Conservation (phyloP, 352 stramenopile genomes). For the Phytophthora pinifolia region DNA sequence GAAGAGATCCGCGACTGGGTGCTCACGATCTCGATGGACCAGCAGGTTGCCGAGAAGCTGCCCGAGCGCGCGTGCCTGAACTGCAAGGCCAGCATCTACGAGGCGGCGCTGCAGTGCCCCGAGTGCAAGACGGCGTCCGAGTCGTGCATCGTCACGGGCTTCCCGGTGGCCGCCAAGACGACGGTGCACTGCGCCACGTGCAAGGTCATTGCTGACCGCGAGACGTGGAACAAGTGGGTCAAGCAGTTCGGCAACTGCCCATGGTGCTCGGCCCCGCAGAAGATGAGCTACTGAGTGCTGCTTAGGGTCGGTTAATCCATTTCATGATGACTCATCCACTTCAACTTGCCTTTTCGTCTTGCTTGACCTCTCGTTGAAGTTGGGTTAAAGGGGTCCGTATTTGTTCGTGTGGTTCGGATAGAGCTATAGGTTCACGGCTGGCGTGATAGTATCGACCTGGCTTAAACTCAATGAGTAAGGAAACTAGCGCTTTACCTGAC, state of each 20-base stretch:
- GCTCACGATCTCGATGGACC: conserved; percentile 94
- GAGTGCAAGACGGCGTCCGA: conserved; percentile 79
- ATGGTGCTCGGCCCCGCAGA: conserved; percentile 81
- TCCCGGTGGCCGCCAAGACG: conserved; percentile 84
- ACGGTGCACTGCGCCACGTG: conserved; percentile 89
- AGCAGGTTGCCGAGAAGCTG: conserved; percentile 92
- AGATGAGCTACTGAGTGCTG: conserved; percentile 73
- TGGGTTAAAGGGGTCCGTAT: too few relatives aligned
- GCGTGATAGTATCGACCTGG: conserved; percentile 16
- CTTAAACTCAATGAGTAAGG: conserved; percentile 94
- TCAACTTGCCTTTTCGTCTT: too few relatives aligned
- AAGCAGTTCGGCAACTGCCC: conserved; percentile 84
- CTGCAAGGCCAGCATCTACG: conserved; percentile 89
- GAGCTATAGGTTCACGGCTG: background rate
- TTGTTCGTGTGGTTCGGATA: conserved; percentile 12
- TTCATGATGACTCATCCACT: conserved; percentile 16
- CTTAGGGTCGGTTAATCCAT: background rate
- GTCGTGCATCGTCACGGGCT: conserved; percentile 92
- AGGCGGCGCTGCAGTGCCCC: conserved; percentile 71
- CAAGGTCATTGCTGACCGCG: conserved; percentile 82
- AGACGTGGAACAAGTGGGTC: conserved; percentile 91
- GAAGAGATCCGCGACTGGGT: conserved; percentile 96
- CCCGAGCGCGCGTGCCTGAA: conserved; percentile 68
- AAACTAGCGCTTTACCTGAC: conserved; percentile 90
- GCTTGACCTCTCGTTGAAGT: too few relatives aligned